Evolutionary conservation across 768 basidiomycete species (phyloP).

Genomic region (Phylloporus sp.): DNA sequence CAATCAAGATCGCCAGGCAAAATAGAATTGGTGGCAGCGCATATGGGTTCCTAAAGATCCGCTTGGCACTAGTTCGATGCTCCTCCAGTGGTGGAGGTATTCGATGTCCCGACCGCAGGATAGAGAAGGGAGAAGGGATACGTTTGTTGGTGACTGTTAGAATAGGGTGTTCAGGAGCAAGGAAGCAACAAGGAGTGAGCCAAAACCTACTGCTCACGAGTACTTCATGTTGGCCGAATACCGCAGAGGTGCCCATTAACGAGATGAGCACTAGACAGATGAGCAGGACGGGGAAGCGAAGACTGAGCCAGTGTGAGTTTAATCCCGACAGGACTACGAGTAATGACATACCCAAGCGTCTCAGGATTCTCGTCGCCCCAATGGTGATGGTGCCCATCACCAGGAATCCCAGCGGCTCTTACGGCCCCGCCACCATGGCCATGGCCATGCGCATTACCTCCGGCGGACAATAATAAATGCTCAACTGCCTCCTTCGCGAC

Average conservation of each 20-base stretch:
- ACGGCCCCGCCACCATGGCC: conserved; percentile 63
- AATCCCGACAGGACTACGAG: not conserved
- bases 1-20: conserved; percentile 49
- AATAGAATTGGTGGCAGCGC: conserved; percentile 60
- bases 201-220: conserved; percentile 56
- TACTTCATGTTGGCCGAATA: conserved; percentile 61
- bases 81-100: conserved; percentile 8
- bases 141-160: conserved; percentile 56
- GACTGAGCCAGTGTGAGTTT: conserved; percentile 33
- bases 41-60: conserved; percentile 71
- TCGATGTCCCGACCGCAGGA: conserved; percentile 36
- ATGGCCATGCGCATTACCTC: conserved; percentile 66
- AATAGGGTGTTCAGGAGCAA: conserved; percentile 3
- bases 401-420: conserved; percentile 10
- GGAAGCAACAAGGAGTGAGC: not conserved
- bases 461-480: conserved; percentile 76
- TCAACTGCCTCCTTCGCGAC: conserved; percentile 97
- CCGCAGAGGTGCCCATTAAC: conserved; percentile 50
- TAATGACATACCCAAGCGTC: conserved; percentile 37
- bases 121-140: conserved; percentile 48
- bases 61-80: conserved; percentile 8
- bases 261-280: conserved; percentile 54
- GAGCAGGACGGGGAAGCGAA: conserved; percentile 64
- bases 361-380: conserved; percentile 53
- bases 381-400: conserved; percentile 58